Percentiles rank a stretch among this genome's conserved stretches.
These are phyloP conservation scores for Drosera spatulata DNA, from an alignment of 179 eudicot genomes.

Conservation along the genomic window DNA sequence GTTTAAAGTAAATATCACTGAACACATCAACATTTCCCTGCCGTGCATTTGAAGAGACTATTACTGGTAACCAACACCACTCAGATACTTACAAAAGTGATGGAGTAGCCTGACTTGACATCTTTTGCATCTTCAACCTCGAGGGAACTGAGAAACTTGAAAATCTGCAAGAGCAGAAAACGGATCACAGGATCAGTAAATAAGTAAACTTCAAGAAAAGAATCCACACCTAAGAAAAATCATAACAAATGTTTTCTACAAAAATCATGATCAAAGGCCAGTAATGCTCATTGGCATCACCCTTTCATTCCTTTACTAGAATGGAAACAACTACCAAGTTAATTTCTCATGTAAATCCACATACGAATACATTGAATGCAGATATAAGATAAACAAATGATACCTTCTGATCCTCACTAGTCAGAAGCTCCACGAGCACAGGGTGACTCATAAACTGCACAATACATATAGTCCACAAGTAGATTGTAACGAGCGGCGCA, in stretches of 20 bases:
- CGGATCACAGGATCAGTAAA: not conserved
- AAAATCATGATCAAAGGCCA: no score
- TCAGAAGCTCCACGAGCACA: constrained; percentile 67
- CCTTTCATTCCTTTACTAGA: no score
- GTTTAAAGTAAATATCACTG: not conserved
- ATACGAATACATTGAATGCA: no score
- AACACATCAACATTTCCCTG: not conserved
- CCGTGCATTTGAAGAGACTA: not conserved
- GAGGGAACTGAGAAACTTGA: constrained; percentile 70
- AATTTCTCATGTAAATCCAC: no score
- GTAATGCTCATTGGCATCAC: no score
- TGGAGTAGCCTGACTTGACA: constrained; percentile 90
- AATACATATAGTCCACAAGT: not conserved
- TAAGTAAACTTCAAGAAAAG: not conserved
- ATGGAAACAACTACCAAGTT: no score
- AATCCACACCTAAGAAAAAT: not conserved
- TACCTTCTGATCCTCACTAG: constrained; percentile 93
- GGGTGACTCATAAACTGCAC: constrained; percentile 94
- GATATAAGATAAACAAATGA: not conserved
- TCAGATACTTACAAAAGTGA: constrained; percentile 65
- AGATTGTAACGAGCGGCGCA: not conserved
- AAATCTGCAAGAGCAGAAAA: constrained; percentile 31
- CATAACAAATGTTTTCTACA: no score
- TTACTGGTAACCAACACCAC: not conserved
- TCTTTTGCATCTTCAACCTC: constrained; percentile 91